These are phyloP conservation scores for Lichtheimia hyalospora DNA, from an alignment of 371 early-diverging fungal genomes.

Conservation along the genomic window DNA sequence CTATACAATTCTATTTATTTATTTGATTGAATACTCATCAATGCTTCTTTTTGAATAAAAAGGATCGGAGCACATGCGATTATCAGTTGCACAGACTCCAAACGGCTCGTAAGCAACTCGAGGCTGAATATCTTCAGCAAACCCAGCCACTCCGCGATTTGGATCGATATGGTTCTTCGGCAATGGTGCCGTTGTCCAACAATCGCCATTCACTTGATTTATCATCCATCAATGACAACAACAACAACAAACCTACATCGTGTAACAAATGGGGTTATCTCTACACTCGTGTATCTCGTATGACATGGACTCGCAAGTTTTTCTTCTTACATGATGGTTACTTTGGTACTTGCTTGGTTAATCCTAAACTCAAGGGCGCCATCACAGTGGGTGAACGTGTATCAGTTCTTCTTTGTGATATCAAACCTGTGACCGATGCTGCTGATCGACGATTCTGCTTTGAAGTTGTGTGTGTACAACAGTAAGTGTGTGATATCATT, in stretches of 20 bases:
- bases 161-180: conserved; percentile 23
- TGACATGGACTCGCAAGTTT: conserved; percentile 53
- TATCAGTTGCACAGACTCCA: conserved; percentile 36
- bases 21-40: no score
- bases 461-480: conserved; percentile 67
- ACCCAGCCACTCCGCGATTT: conserved; percentile 34
- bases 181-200: conserved; percentile 1
- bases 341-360: conserved; percentile 53
- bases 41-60: no score
- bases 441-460: conserved; percentile 70
- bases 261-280: conserved; percentile 42
- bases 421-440: conserved; percentile 49
- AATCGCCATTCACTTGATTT: conserved; percentile 36
- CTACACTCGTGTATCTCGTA: conserved; percentile 31
- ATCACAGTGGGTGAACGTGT: conserved; percentile 60
- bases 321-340: conserved; percentile 63
- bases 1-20: background rate
- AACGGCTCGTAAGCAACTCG: conserved; percentile 24
- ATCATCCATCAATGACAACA: conserved; percentile 2
- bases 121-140: conserved; percentile 37
- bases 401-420: conserved; percentile 61
- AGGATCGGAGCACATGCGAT: conserved; percentile 45
- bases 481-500: conserved; percentile 33
- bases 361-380: conserved; percentile 53
- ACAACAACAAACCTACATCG: conserved; percentile 7